phyloP scores from a whole-genome alignment of 495 filamentous ascomycete genomes.

The Staphylotrichum longicolle region DNA sequence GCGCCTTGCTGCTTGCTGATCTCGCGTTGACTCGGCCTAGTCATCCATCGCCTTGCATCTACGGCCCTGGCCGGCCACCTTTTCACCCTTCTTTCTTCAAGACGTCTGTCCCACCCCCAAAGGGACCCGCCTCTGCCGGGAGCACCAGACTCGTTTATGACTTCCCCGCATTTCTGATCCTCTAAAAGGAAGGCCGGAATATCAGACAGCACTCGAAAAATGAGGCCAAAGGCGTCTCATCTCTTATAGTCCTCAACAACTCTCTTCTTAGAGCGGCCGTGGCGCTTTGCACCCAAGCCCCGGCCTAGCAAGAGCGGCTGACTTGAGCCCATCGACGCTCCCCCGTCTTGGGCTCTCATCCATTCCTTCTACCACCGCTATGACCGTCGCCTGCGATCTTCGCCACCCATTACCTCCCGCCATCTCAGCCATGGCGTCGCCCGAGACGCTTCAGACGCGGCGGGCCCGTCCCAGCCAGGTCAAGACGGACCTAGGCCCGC shows the following conservation, averaged over 20 bases:
- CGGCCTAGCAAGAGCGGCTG: constrained; percentile 4
- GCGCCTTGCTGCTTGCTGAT: constrained; percentile 36
- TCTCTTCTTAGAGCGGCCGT: constrained; percentile 16
- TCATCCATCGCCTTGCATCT: constrained; percentile 33
- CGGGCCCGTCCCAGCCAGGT: constrained; percentile 44
- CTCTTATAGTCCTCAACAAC: constrained; percentile 27
- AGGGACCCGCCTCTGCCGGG: constrained; percentile 16
- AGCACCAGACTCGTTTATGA: constrained; percentile 24
- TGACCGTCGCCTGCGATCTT: constrained; percentile 25
- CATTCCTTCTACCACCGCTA: constrained; percentile 16
- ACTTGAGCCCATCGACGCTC: background rate
- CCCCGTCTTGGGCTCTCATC: background rate
- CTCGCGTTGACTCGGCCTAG: constrained; percentile 27
- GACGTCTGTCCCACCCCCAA: constrained; percentile 14
- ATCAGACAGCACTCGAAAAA: constrained; percentile 26
- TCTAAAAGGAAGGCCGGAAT: constrained; percentile 7
- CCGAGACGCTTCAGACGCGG: constrained; percentile 35
- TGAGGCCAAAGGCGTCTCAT: constrained; percentile 28
- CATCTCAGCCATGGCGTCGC: constrained; percentile 36
- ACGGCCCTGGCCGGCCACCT: constrained; percentile 24
- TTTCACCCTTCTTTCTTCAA: constrained; percentile 19
- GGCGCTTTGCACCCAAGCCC: constrained; percentile 11
- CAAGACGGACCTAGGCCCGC: constrained; percentile 37
- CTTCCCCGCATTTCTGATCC: constrained; percentile 27
- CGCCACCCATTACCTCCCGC: constrained; percentile 18